phyloP scores from a whole-genome alignment of 2,329 filamentous ascomycete genomes.

The Rhynchosporium secalis region DNA sequence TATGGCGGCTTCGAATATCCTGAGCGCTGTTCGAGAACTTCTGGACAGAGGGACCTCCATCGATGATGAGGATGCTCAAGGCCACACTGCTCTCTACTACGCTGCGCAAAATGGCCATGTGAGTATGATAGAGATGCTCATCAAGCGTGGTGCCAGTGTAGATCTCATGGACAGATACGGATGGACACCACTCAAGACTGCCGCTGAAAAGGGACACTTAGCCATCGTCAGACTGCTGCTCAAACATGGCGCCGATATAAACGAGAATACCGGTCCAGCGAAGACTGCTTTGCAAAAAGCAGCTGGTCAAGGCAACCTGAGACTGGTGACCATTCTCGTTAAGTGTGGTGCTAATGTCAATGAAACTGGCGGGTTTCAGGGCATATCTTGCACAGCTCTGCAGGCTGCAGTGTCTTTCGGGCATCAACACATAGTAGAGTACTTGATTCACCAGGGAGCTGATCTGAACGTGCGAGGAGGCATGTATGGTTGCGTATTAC shows the following conservation, averaged over 20 bases:
- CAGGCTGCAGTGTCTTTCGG: conserved; percentile 11
- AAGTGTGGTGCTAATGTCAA: conserved; percentile 17
- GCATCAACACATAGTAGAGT: conserved; percentile 1
- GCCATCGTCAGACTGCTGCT: conserved; percentile 23
- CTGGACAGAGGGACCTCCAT: conserved; percentile 11
- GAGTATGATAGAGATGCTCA: conserved; percentile 9
- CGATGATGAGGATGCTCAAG: conserved; percentile 4
- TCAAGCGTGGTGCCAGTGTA: conserved; percentile 19
- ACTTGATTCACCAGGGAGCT: conserved; percentile 13
- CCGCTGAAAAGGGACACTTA: conserved; percentile 22
- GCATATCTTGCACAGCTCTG: conserved; percentile 6
- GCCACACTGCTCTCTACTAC: conserved; percentile 19
- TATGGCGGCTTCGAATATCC: conserved; percentile 11
- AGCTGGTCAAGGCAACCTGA: neutral
- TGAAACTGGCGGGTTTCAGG: neutral
- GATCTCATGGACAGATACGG: neutral
- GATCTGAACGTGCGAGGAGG: neutral
- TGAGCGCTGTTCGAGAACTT: neutral
- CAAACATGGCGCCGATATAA: conserved; percentile 13
- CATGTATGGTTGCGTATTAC: neutral
- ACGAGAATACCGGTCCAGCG: neutral
- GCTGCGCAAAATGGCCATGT: conserved; percentile 16
- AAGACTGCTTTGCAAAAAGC: conserved; percentile 18
- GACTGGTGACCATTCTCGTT: conserved; percentile 13
- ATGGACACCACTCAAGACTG: conserved; percentile 8